Evolutionary conservation across 129 eudicot genomes (phyloP).

Genomic region (Artemisia argyi): DNA sequence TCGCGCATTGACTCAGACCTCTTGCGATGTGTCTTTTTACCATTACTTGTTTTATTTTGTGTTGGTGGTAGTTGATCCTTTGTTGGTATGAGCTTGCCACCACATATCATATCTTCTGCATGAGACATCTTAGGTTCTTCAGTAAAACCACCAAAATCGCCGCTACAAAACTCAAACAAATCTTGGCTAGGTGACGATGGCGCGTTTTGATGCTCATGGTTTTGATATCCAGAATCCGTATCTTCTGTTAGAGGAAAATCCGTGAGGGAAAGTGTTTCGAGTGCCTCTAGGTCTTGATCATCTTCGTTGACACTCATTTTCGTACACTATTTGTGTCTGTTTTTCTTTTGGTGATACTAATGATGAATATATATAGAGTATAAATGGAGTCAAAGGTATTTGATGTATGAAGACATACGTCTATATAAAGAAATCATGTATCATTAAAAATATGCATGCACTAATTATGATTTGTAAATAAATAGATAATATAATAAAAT

Average conservation of each 20-base stretch:
- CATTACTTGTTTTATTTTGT: not conserved
- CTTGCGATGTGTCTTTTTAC: conserved; percentile 4
- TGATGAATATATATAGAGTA: conserved; percentile 23
- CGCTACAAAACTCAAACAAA: conserved; percentile 56
- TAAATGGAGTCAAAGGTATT: conserved; percentile 28
- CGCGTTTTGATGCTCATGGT: conserved; percentile 4
- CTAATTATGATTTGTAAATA: not conserved
- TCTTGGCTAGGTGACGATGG: conserved; percentile 37
- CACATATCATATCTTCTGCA: conserved; percentile 70
- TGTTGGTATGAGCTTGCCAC: conserved; percentile 65
- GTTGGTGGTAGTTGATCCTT: conserved; percentile 24
- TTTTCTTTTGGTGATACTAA: not conserved
- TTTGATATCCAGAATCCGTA: conserved; percentile 3
- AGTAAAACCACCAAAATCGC: conserved; percentile 16
- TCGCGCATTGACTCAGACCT: conserved; percentile 56
- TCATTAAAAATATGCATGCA: conserved; percentile 24
- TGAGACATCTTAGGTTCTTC: conserved; percentile 45
- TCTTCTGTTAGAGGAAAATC: conserved; percentile 48
- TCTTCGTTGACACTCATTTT: conserved; percentile 29
- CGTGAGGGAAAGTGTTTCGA: conserved; percentile 56
- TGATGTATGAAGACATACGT: conserved; percentile 26
- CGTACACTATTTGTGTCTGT: conserved; percentile 5
- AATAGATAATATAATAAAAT: conserved; percentile 6
- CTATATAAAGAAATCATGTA: conserved; percentile 23
- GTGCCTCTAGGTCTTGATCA: conserved; percentile 42